phyloP scores from a whole-genome alignment of 164 flowering plant genomes.

The Vitis riparia region DNA sequence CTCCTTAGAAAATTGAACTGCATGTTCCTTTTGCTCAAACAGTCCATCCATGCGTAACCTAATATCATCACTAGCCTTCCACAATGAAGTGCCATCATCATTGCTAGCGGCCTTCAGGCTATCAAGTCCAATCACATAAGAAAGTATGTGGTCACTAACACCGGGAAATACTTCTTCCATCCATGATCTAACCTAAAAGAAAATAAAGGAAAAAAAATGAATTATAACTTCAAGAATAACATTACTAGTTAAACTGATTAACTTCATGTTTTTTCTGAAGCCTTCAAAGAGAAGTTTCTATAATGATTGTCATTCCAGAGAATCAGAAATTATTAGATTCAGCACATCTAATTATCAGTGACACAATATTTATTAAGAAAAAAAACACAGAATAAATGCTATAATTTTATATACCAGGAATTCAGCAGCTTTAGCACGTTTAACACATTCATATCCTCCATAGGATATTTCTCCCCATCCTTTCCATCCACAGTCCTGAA shows the following conservation, averaged over 20 bases:
- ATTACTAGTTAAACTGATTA: not conserved
- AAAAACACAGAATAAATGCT: not conserved
- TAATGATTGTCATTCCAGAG: not conserved
- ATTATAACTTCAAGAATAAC: not conserved
- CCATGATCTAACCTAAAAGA: constrained; percentile 83
- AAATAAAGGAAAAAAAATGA: not conserved
- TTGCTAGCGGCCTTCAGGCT: constrained; percentile 61
- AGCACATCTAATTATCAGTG: not conserved
- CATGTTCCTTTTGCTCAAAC: constrained; percentile 75
- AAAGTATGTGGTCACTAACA: constrained; percentile 40
- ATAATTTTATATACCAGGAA: constrained; percentile 52
- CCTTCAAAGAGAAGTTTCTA: not conserved
- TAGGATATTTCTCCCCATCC: constrained; percentile 99
- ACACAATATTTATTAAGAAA: not conserved
- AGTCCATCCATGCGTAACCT: constrained; percentile 91
- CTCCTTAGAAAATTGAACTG: constrained; percentile 64
- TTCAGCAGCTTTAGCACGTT: constrained; percentile 89
- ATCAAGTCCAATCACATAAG: constrained; percentile 86
- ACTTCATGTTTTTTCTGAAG: not conserved
- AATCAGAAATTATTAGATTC: not conserved
- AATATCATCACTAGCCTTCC: constrained; percentile 47
- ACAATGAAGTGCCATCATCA: constrained; percentile 10
- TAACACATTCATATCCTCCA: constrained; percentile 72
- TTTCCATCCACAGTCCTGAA: constrained; percentile 91
- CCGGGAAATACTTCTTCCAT: constrained; percentile 77